These are phyloP conservation scores for Proteromonas lacertae DNA, from an alignment of 352 stramenopile species.

Conservation along the genomic window DNA sequence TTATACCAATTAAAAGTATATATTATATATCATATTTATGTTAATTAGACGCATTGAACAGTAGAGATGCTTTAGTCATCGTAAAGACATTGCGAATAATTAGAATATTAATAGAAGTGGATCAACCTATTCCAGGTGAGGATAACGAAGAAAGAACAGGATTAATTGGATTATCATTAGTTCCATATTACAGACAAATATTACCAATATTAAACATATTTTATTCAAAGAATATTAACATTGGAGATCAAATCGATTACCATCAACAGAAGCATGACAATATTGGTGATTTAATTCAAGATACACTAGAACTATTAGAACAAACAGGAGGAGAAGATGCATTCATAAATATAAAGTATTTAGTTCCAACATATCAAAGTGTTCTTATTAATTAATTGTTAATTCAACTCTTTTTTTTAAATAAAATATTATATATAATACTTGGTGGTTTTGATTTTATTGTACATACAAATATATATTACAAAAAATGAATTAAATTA, in stretches of 20 bases:
- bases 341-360: slow-evolving; percentile 96
- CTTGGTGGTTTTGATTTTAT: too few relatives aligned
- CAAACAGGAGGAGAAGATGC: slow-evolving; percentile 68
- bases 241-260: slow-evolving; percentile 80
- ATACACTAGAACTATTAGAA: slow-evolving; percentile 81
- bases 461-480: too few relatives aligned
- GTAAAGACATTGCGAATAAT: slow-evolving; percentile 84
- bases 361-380: slow-evolving; percentile 75
- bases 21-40: too few relatives aligned
- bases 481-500: too few relatives aligned
- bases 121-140: too few relatives aligned
- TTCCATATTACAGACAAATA: slow-evolving; percentile 87
- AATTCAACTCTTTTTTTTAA: too few relatives aligned
- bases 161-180: slow-evolving; percentile 68
- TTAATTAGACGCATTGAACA: slow-evolving; percentile 59
- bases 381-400: slow-evolving; percentile 19
- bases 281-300: slow-evolving; percentile 69
- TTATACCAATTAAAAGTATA: slow-evolving; percentile 91
- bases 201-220: slow-evolving; percentile 85
- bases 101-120: slow-evolving; percentile 69
- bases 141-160: too few relatives aligned
- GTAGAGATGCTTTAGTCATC: slow-evolving; percentile 53
- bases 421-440: neutral
- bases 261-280: slow-evolving; percentile 64
- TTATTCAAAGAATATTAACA: slow-evolving; percentile 74